Conservation (phyloP, 2,329 filamentous ascomycete species). For the Alternaria ventricosa region DNA sequence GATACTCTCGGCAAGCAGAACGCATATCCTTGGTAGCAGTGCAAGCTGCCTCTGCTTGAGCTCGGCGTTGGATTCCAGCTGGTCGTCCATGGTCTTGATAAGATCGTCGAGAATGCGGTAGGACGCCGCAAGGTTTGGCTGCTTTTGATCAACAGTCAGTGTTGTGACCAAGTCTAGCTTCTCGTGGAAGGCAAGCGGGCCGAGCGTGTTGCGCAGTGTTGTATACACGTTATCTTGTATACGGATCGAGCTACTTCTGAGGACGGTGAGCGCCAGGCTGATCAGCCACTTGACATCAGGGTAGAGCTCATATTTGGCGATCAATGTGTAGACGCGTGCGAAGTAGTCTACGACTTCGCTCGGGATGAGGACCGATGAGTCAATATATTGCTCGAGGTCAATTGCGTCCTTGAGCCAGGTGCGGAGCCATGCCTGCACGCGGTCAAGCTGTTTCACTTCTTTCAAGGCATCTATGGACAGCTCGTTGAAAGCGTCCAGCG, state of each 20-base stretch:
- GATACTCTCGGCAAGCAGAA: slow-evolving; percentile 55
- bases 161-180: slow-evolving; percentile 28
- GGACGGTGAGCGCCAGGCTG: slow-evolving; percentile 27
- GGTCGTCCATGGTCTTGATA: slow-evolving; percentile 38
- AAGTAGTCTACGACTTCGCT: slow-evolving; percentile 23
- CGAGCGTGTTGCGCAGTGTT: slow-evolving; percentile 25
- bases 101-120: slow-evolving; percentile 36
- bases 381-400: slow-evolving; percentile 27
- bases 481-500: slow-evolving; percentile 40
- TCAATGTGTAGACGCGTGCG: slow-evolving; percentile 25
- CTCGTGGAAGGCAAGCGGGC: slow-evolving; percentile 18
- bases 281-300: slow-evolving; percentile 28
- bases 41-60: slow-evolving; percentile 36
- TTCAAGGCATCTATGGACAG: slow-evolving; percentile 24
- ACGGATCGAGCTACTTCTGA: slow-evolving; percentile 19
- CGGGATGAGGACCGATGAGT: slow-evolving; percentile 9
- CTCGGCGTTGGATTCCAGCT: slow-evolving; percentile 24
- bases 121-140: slow-evolving; percentile 14
- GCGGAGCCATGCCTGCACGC: slow-evolving; percentile 25
- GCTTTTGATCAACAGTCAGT: slow-evolving; percentile 18
- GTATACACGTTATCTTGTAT: slow-evolving; percentile 14
- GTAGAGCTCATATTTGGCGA: slow-evolving; percentile 35
- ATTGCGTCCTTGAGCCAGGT: slow-evolving; percentile 30
- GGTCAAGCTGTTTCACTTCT: slow-evolving; percentile 21
- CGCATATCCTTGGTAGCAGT: slow-evolving; percentile 35